phyloP scores from a whole-genome alignment of 495 filamentous ascomycete genomes.

The Penicillium paxilli region DNA sequence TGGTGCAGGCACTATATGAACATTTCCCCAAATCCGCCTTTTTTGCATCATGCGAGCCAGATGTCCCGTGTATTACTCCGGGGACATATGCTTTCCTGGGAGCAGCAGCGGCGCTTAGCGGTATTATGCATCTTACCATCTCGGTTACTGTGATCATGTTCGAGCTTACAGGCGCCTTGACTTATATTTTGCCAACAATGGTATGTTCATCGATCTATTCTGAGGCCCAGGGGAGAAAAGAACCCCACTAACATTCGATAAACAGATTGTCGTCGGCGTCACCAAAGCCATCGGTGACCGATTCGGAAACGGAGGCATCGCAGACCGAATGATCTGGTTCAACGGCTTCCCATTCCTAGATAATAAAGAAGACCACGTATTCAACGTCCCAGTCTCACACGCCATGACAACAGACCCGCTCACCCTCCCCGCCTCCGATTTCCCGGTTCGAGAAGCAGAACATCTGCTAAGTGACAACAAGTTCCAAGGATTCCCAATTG shows the following conservation, averaged over 20 bases:
- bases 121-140: conserved; percentile 97
- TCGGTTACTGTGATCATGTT: conserved; percentile 99
- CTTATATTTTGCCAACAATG: conserved; percentile 97
- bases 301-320: conserved; percentile 94
- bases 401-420: conserved; percentile 83
- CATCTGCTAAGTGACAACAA: conserved; percentile 74
- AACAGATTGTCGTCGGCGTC: conserved; percentile 86
- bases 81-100: conserved; percentile 96
- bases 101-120: conserved; percentile 91
- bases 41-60: conserved; percentile 84
- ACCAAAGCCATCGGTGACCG: conserved; percentile 92
- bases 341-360: conserved; percentile 97
- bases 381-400: conserved; percentile 90
- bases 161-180: conserved; percentile 90
- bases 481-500: conserved; percentile 93
- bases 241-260: conserved; percentile 14
- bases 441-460: conserved; percentile 73
- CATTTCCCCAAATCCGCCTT: conserved; percentile 77
- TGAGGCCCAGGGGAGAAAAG: too few relatives aligned
- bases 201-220: conserved; percentile 33
- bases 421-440: conserved; percentile 71
- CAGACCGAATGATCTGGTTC: conserved; percentile 99
- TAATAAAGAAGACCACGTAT: conserved; percentile 97
- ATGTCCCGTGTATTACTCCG: conserved; percentile 94
- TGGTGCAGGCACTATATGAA: conserved; percentile 88